Base-by-base conservation (phyloP, 2,329 filamentous ascomycete species). In the Pseudogymnoascus sp. region DNA sequence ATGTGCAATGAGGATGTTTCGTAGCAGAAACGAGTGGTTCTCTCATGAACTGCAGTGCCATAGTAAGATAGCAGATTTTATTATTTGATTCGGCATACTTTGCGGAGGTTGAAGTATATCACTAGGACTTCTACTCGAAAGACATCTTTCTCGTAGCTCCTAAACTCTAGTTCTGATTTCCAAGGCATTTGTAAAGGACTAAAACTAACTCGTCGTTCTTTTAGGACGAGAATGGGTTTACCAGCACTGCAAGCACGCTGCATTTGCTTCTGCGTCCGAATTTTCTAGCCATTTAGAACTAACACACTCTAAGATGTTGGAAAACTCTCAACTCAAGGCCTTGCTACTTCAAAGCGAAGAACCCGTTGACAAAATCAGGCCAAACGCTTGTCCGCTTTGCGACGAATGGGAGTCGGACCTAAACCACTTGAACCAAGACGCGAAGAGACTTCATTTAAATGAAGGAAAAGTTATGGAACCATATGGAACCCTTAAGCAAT, bases 31-130 rank as follows among this genome's bases (percentile, higher is more conserved):
- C 33, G 67, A 71, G 21, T 75, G 73, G 72, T 75, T 73, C 17
- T 50, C 69, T 6, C 73, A 75, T 47, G 72, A 75, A 60, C 47
- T 75, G 15, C 68, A 72, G n/a, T 62, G 60, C 21, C 72, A 75
- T 60, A 62, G 36, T 40, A 40, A 40, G n/a, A n/a, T n/a, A n/a
- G 36, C 36, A 40, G n/a, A 7, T 40, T 40, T 40, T 40, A 40
- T 40, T 40, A 19, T 40, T 19, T 40, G 36, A 40, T 19, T 38
- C 36, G 8, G 3, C 36, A 40, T 19, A 0, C 1, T 40, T 19
- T 40, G n/a, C n/a, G 3, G 36, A 9, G n/a, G 36, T 10, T 19
- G 36, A 19, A 40, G n/a, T 40, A 40, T 40, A 17, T 40, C 36
- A 40, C n/a, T 7, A 8, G n/a, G 36, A 40, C 1, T n/a, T 19